A percentile compares a stretch with the other conserved stretches of the same genome.
Evolutionary conservation across 2,329 filamentous ascomycete species (phyloP).

Genomic region (Penicillium brasilianum): DNA sequence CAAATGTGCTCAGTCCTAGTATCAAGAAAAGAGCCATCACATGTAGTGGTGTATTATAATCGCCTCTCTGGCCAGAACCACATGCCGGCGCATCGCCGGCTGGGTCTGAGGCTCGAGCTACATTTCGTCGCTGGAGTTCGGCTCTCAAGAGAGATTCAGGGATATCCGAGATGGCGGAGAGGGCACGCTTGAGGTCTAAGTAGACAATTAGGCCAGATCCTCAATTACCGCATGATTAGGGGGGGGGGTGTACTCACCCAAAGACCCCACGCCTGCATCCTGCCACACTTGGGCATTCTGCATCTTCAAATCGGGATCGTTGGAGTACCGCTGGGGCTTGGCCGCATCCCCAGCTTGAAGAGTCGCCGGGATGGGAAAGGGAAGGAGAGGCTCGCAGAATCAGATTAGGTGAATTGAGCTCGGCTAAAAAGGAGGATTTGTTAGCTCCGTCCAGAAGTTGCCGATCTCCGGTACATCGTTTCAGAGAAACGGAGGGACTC

Average conservation of each 20-base stretch:
- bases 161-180: conserved; percentile 36
- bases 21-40: conserved; percentile 72
- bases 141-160: conserved; percentile 41
- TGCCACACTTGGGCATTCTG: conserved; percentile 27
- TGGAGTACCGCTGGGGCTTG: conserved; percentile 12
- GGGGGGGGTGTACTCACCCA: conserved; percentile 16
- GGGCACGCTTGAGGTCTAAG: conserved; percentile 28
- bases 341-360: conserved; percentile 21
- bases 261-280: conserved; percentile 18
- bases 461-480: conserved; percentile 10
- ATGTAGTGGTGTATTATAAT: conserved; percentile 70
- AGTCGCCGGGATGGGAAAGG: conserved; percentile 3
- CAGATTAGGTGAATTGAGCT: neutral
- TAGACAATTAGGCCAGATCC: neutral
- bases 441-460: conserved; percentile 12
- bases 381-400: neutral
- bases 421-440: conserved; percentile 1
- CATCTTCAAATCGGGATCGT: conserved; percentile 25
- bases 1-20: conserved; percentile 56
- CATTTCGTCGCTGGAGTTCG: conserved; percentile 39
- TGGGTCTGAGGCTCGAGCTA: conserved; percentile 20
- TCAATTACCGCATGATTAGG: neutral
- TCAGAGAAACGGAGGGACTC: conserved; percentile 17
- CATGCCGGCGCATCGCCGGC: conserved; percentile 36
- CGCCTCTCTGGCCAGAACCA: conserved; percentile 42